These are phyloP conservation scores for slime mould (Dictyostelium discoideum) DNA, from an alignment of 78 protist species.

Conservation along the genomic window dicty_2.7 NC_007089.4:1715501-1716000, in stretches of 20 bases:
- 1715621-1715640: constrained; percentile 7
- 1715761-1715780: background rate
- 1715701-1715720: background rate
- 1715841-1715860: background rate
- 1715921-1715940: background rate
- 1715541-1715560: constrained; percentile 25
- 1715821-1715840: background rate
- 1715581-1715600: background rate
- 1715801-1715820: background rate
- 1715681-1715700: background rate
- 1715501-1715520: background rate
- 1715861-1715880: background rate
- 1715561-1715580: background rate
- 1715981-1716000: background rate
- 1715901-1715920: background rate
- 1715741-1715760: background rate
- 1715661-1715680: background rate
- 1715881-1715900: background rate
- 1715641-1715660: background rate
- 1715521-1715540: constrained; percentile 4
- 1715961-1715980: background rate
- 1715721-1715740: background rate
- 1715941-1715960: background rate
- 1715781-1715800: background rate
- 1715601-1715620: background rate